Conservation (phyloP, 2,329 filamentous ascomycete species). For the Cordyceps cicadae region DNA sequence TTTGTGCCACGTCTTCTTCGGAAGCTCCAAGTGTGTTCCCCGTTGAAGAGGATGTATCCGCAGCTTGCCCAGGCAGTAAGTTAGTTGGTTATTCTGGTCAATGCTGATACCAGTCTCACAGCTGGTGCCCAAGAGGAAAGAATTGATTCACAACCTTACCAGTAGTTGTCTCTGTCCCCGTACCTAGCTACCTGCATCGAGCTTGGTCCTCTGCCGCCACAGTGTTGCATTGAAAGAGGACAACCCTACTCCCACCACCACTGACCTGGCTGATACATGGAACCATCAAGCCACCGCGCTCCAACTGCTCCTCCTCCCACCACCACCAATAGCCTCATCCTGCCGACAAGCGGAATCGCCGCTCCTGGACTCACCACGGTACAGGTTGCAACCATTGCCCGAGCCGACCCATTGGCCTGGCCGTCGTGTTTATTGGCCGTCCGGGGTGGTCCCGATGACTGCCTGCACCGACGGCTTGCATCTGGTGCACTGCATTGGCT, state of each 20-base stretch:
- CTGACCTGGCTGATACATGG: background rate
- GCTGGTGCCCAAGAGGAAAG: no score
- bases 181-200: no score
- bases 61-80: background rate
- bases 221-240: slow-evolving; percentile 5
- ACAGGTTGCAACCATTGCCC: slow-evolving; percentile 1
- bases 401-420: slow-evolving; percentile 5
- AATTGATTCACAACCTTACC: background rate
- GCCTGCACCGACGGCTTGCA: slow-evolving; percentile 1
- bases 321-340: background rate
- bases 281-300: slow-evolving; percentile 9
- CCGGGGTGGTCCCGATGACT: background rate
- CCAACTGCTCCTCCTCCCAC: background rate
- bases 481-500: slow-evolving; percentile 8
- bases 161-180: no score
- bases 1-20: background rate
- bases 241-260: background rate
- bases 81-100: background rate
- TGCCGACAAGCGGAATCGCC: slow-evolving; percentile 2
- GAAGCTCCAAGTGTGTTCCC: no score
- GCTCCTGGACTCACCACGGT: background rate
- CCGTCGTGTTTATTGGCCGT: background rate
- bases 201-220: background rate
- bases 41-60: background rate
- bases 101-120: no score